A percentile compares a stretch with the other conserved stretches of the same genome.
Conservation (phyloP, 1,284 basidiomycete genomes). For the Microbotryomycetes sp. region DNA sequence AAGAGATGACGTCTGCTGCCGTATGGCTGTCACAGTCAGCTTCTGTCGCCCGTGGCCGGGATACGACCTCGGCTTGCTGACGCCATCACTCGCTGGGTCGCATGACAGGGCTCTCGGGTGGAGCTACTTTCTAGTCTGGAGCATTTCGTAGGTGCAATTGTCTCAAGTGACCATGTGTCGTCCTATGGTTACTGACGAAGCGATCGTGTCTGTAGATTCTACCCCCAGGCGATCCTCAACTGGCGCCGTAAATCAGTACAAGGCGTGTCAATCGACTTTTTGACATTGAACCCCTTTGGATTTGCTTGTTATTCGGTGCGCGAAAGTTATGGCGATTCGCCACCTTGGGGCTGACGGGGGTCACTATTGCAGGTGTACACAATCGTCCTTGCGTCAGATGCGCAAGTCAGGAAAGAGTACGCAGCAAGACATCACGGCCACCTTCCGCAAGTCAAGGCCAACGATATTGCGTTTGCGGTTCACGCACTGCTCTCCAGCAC, state of each 20-base stretch:
- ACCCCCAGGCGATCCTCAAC: constrained; percentile 45
- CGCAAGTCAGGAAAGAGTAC: constrained; percentile 41
- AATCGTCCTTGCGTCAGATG: constrained; percentile 39
- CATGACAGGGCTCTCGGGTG: constrained; percentile 20
- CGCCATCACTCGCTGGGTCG: not conserved
- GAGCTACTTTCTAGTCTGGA: constrained; percentile 24
- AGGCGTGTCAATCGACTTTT: constrained; percentile 45
- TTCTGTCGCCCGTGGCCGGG: not conserved
- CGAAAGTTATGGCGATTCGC: not conserved
- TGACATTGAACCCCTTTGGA: constrained; percentile 45
- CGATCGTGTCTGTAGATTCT: constrained; percentile 37
- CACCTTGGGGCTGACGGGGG: not conserved
- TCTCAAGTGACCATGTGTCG: no score
- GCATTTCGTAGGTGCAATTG: not conserved
- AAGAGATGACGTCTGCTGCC: not conserved
- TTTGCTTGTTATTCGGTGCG: constrained; percentile 40
- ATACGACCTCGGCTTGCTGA: not conserved
- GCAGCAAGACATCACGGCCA: constrained; percentile 41
- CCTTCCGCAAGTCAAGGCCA: constrained; percentile 40
- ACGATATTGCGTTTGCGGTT: constrained; percentile 44
- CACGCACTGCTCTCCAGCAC: constrained; percentile 28
- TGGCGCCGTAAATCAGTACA: constrained; percentile 41
- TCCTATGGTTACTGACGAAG: no score
- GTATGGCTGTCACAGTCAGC: not conserved
- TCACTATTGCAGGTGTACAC: constrained; percentile 37